Evolutionary conservation across 805 yeast species (phyloP).

Genomic region (Myxozyma sirexii): DNA sequence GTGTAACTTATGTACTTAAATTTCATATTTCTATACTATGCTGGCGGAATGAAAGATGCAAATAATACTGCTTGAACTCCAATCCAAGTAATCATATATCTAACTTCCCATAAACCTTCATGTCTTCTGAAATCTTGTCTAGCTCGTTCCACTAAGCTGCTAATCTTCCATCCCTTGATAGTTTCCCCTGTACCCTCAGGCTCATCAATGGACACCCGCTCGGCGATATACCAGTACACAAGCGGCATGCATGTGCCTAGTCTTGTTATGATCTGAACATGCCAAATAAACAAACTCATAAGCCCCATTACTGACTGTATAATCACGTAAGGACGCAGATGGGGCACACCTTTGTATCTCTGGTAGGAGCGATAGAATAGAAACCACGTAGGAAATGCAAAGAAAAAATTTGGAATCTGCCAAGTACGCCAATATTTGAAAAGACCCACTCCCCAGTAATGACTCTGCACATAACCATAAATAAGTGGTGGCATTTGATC

Average conservation of each 20-base stretch:
- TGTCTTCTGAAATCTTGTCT: slow-evolving; percentile 24
- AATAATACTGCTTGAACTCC: slow-evolving; percentile 70
- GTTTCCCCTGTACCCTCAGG: slow-evolving; percentile 32
- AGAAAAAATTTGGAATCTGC: slow-evolving; percentile 79
- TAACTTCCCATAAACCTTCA: slow-evolving; percentile 46
- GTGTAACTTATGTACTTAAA: no score
- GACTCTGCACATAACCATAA: slow-evolving; percentile 68
- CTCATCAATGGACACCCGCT: slow-evolving; percentile 36
- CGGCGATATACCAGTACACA: slow-evolving; percentile 70
- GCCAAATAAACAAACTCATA: slow-evolving; percentile 65
- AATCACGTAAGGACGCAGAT: slow-evolving; percentile 44
- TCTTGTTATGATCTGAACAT: slow-evolving; percentile 84
- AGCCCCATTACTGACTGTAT: slow-evolving; percentile 50
- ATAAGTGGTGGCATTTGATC: slow-evolving; percentile 56
- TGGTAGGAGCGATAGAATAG: slow-evolving; percentile 43
- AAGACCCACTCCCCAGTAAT: slow-evolving; percentile 83
- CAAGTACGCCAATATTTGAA: slow-evolving; percentile 78
- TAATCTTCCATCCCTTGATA: slow-evolving; percentile 1
- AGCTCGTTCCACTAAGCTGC: slow-evolving; percentile 11
- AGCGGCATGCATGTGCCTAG: slow-evolving; percentile 77
- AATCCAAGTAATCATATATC: slow-evolving; percentile 64
- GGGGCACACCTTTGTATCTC: slow-evolving; percentile 34
- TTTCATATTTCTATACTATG: no score
- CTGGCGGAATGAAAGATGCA: slow-evolving; percentile 90
- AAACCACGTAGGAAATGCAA: slow-evolving; percentile 69